Evolutionary conservation across 495 filamentous ascomycete genomes (phyloP), one percentile per base, ranked within the genome.

Genomic region (Aspergillus bertholletiae): DNA sequence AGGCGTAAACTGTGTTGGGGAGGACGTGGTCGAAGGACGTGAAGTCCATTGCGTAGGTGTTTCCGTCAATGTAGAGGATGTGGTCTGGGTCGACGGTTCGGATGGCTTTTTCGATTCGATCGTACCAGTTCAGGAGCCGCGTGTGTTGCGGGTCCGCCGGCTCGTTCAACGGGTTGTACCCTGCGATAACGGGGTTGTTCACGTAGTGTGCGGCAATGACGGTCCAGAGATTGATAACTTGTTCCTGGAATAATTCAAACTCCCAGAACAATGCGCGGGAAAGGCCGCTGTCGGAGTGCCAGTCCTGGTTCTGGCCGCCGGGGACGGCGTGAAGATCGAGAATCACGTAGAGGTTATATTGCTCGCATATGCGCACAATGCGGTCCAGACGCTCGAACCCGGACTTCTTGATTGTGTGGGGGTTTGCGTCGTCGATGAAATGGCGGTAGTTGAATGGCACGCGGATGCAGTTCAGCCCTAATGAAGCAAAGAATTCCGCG

Each of bases 151-250:
- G 77, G 45, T 85, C 82, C 7, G 68, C 73, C 0, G 82, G 82
- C 53, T 85, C 80, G 54, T 85, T 85, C 56, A 84, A 71, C 1
- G 80, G 80, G 57, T 84, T 83, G 56, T 83, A 84, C 0, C 81
- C 81, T 0, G 81, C 81, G 13, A 82, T 62, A 67, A 65, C 58
- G 7, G 72, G 62, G 53, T 84, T 82, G 5, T 65, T 74, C 13
- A 61, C 66, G 59, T 83, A 85, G 41, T 70, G 73, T 21, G 65
- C 67, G 7, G 80, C 82, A 43, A 84, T 66, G 39, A 69, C 61
- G 7, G 70, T 66, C 81, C 81, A 85, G 0, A 85, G 70, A 55
- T 75, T 67, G 22, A 82, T 65, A 34, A 71, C 71, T 5, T 74
- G 70, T 56, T 84, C 78, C 51, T 84, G 81, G 49, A 76, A 72